Conservation (phyloP, 1,284 basidiomycete species). For the Apiotrichum veenhuisii region DNA sequence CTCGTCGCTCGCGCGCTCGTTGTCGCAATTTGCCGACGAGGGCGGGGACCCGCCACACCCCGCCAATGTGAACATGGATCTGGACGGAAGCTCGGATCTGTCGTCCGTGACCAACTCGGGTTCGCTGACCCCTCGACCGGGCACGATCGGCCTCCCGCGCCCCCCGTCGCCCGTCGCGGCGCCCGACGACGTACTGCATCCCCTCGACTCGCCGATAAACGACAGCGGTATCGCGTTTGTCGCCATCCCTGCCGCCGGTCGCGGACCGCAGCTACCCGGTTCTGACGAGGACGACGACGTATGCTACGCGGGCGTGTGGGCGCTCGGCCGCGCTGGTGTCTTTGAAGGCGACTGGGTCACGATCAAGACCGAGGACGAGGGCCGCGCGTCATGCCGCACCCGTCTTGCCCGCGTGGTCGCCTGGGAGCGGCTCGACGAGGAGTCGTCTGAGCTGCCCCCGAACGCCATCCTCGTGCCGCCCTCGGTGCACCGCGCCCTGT, state of each 20-base stretch:
- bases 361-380: constrained; percentile 23
- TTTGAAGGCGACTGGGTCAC: constrained; percentile 86
- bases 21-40: constrained; percentile 30
- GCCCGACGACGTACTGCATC: constrained; percentile 19
- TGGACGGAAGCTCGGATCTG: constrained; percentile 15
- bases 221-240: constrained; percentile 16
- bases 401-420: constrained; percentile 59
- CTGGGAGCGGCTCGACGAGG: constrained; percentile 52
- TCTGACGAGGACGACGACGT: constrained; percentile 18
- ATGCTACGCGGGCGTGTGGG: constrained; percentile 49
- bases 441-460: constrained; percentile 41
- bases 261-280: constrained; percentile 1
- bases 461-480: constrained; percentile 59
- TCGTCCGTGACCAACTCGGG: constrained; percentile 35
- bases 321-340: constrained; percentile 68
- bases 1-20: constrained; percentile 16
- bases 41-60: constrained; percentile 14
- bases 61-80: constrained; percentile 14
- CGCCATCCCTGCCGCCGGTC: constrained; percentile 1
- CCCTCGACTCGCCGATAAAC: constrained; percentile 12
- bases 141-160: constrained; percentile 7
- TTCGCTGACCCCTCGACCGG: constrained; percentile 44
- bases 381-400: constrained; percentile 17
- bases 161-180: constrained; percentile 29
- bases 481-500: constrained; percentile 32